Evolutionary conservation across 169 alveolate species (phyloP).

Genomic region (Plasmodium vivax): DNA sequence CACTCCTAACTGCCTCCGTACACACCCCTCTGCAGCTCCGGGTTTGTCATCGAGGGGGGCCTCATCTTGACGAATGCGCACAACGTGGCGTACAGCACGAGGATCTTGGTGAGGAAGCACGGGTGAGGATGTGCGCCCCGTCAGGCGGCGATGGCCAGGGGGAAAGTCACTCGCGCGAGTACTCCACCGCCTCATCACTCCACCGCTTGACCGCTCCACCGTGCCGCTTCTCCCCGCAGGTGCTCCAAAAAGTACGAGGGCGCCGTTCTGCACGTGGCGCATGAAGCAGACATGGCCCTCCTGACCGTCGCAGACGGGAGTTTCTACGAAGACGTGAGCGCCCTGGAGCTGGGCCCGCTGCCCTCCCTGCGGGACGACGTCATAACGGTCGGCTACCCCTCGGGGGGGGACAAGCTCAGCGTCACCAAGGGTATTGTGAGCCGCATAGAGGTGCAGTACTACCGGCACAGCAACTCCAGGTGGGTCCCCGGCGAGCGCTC

Average conservation of each 20-base stretch:
- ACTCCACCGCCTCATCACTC: too few relatives aligned
- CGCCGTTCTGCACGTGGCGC: constrained; percentile 81
- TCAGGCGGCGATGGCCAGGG: too few relatives aligned
- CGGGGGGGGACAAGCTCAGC: constrained; percentile 91
- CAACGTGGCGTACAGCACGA: constrained; percentile 86
- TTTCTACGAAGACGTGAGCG: constrained; percentile 83
- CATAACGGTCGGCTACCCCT: constrained; percentile 90
- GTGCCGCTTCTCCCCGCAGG: constrained; percentile 27
- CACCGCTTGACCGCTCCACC: too few relatives aligned
- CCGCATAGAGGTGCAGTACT: constrained; percentile 87
- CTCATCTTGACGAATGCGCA: constrained; percentile 89
- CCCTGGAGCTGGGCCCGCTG: constrained; percentile 85
- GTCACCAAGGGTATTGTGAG: constrained; percentile 91
- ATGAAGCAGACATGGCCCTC: constrained; percentile 89
- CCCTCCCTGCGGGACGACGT: constrained; percentile 87
- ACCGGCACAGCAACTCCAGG: constrained; percentile 78
- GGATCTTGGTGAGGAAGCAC: constrained; percentile 85
- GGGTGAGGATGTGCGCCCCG: constrained; percentile 75
- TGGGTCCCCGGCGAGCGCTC: not conserved
- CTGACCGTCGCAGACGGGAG: constrained; percentile 83
- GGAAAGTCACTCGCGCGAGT: too few relatives aligned
- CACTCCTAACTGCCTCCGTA: not conserved
- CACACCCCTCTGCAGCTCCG: constrained; percentile 79
- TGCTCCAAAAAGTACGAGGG: constrained; percentile 78
- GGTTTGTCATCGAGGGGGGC: constrained; percentile 82